Base-by-base conservation (phyloP, 1,284 basidiomycete species). In the Pisolithus thermaeus region DNA sequence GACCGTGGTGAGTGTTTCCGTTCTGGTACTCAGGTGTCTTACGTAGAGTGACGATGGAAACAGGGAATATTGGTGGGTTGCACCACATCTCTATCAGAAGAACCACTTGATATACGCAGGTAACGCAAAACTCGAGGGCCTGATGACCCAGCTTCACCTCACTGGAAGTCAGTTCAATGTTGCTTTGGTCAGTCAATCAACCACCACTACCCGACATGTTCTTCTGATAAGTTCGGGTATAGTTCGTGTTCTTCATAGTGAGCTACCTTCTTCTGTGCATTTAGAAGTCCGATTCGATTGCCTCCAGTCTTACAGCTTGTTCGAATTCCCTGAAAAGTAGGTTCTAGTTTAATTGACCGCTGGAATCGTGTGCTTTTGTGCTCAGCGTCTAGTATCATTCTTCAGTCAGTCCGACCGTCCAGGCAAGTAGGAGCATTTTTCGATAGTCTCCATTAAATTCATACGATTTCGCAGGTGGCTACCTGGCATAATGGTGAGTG, bases 161-260 rank as follows among this genome's bases (percentile, higher is more conserved):
- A 74, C 69, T 0, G 79, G 80, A 25, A 77, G 81, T 59, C 69
- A 76, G 58, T 85, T 80, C 56, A 85, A 84, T 57, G 79, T 84
- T 39, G 81, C 81, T 1, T 63, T 84, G 59, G 83, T 84, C 36
- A 32, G 64, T 54, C 20, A 39, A 18, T 20, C 18, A 43, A 46
- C 20, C 7, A 14, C 30, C 28, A 20, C 18, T 20, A 25, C 22
- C 23, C 12, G 40, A 28, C 20, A 7, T 18, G 9, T 41, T 27
- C 8, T 41, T 6, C n/a, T 20, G 37, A 28, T 43, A 30, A 37
- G 9, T 22, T 28, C 23, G 18, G n/a, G 27, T 25, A 11, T 23
- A 84, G 81, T 83, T 80, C 0, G 79, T 84, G 78, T 84, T 75
- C 61, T 83, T 83, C 61, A 77, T 85, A 45, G 82, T 83, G 58